Evolutionary conservation across 2,329 filamentous ascomycete genomes (phyloP), one percentile per base, ranked within the genome.

Genomic region (Tolypocladium ovalisporum): DNA sequence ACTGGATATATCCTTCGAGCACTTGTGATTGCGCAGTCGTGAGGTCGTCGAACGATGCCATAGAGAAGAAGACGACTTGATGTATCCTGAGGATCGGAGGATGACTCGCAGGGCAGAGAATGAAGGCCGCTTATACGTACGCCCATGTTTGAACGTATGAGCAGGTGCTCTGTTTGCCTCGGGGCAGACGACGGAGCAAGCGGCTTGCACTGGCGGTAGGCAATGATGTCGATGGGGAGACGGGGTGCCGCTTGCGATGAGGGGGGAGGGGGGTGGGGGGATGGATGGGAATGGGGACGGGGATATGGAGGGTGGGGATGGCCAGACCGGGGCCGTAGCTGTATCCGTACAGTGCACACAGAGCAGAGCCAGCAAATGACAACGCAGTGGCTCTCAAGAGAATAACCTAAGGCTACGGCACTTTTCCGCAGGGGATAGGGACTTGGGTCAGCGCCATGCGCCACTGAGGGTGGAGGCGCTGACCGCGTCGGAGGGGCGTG

Each of bases 361-460:
- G 27, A 7, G 13, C 42, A 27, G 42, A 7, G 42, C 42, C 12
- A 44, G 40, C 27, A n/a, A 29, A 49, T 32, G 27, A 27, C 19
- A 32, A 27, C 13, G 24, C 42, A n/a, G 44, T 32, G 27, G 17
- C 24, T 42, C 27, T 34, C 13, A 49, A 12, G 27, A 19, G 44
- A 32, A 12, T 64, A 66, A n/a, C n/a, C n/a, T n/a, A n/a, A 65
- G 66, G 65, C 66, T 66, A 64, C 66, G 66, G 66, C 66, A 67
- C 64, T 68, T 64, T 52, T 67, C 64, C 62, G 62, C 66, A 65
- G 64, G 63, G 62, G 60, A 57, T 60, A 62, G 22, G 52, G 34
- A 39, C 35, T 27, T n/a, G 9, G 37, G 36, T 15, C 52, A 39
- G 52, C 35, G 52, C 35, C 36, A 54, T 24, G 40, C 36, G 52